Evolutionary conservation across 2,329 filamentous ascomycete species (phyloP), one percentile per base, ranked within the genome.

Genomic region (Phialophora verrucosa): DNA sequence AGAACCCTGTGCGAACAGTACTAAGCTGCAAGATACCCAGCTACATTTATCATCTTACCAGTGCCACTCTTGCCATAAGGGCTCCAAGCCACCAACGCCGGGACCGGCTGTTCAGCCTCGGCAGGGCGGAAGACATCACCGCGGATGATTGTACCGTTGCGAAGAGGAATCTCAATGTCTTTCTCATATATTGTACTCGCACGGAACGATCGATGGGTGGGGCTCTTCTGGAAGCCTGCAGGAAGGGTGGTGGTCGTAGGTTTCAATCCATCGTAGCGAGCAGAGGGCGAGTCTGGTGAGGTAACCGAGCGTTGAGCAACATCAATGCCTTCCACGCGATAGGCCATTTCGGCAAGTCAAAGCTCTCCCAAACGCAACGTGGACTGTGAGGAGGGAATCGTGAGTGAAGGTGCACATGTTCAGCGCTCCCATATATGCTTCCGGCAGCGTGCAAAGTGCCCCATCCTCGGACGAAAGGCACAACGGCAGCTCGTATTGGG

Each of bases 61-160:
- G 58, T 69, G 17, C 69, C 71, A 14, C 61, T 61, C 55, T 76
- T 76, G 1, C 75, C 75, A 38, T 74, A 76, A 0, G 74, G 74
- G 51, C 74, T 72, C 72, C 73, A 76, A 2, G 66, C 63, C 17
- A 76, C 64, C 10, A 76, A 69, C 0, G 73, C 74, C 0, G 75
- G 75, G 1, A 73, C 70, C 31, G 23, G 25, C 3, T 60, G 50
- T 35, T 57, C 29, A 1, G 59, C 14, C 7, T 61, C 53, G 0
- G 57, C 59, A 0, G 75, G 73, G 1, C 74, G 70, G 58, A 14
- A 17, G 35, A 17, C 35, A 73, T 76, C 75, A 1, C 66, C 69
- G 20, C 71, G 69, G 1, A 76, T 44, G 0, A 55, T 72, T 31
- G 70, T 63, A 1, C 72, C 71, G 50, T 77, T 74, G 7, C 74